Conservation (phyloP, 2,329 filamentous ascomycete species). For the Bertia moriformis region DNA sequence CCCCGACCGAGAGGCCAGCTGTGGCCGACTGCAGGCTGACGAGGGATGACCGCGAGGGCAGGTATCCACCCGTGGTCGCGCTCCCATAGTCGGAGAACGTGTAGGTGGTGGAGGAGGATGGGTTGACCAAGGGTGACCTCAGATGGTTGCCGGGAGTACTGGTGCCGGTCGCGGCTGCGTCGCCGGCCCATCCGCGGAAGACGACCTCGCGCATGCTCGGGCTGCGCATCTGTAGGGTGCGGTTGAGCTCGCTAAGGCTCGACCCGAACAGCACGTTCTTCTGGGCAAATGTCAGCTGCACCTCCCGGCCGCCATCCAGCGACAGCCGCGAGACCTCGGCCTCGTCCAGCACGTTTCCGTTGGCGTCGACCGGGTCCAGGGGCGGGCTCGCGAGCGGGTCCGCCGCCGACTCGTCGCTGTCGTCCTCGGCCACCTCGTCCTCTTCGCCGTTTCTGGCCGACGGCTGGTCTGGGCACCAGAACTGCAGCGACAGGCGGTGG, state of each 20-base stretch:
- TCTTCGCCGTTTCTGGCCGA: conserved; percentile 48
- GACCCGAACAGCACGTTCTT: conserved; percentile 80
- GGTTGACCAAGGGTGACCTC: too few species aligned
- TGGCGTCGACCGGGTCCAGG: conserved; percentile 66
- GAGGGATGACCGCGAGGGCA: too few species aligned
- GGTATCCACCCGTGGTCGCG: too few species aligned
- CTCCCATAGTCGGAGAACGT: too few species aligned
- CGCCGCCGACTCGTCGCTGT: conserved; percentile 43
- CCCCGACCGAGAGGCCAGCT: too few species aligned
- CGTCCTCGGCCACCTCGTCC: conserved; percentile 30
- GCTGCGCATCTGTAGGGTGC: conserved; percentile 81
- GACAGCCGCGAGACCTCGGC: conserved; percentile 64
- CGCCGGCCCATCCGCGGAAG: conserved; percentile 81
- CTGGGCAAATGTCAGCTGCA: conserved; percentile 83
- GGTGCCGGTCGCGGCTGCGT: conserved; percentile 54
- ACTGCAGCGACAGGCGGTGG: conserved; percentile 71
- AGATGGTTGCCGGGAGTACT: conserved; percentile 28
- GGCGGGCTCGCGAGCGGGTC: conserved; percentile 74
- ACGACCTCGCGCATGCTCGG: conserved; percentile 80
- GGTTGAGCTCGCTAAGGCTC: conserved; percentile 72
- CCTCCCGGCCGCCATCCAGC: conserved; percentile 65
- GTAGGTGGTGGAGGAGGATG: too few species aligned
- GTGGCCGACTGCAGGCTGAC: too few species aligned
- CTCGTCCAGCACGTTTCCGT: conserved; percentile 63
- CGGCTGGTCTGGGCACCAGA: conserved; percentile 81